Evolutionary conservation across 1,284 basidiomycete species (phyloP), one percentile per base, ranked within the genome.

Genomic region (Sparassis latifolia): DNA sequence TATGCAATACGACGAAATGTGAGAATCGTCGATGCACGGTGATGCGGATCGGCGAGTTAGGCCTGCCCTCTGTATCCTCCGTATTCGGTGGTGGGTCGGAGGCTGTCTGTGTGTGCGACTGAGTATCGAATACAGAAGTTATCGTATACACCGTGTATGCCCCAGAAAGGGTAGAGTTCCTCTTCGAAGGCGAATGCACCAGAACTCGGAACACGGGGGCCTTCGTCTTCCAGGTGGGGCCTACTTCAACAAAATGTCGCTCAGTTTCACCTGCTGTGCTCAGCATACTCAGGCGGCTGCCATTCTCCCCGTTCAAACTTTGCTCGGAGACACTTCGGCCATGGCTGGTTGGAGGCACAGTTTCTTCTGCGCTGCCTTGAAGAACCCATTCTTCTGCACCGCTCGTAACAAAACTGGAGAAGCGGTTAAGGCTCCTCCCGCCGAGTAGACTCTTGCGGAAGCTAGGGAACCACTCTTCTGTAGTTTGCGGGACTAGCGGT

Each of bases 11-110:
- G 27, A 86, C 81, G 58, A 94, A 94, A 54, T 93, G 88, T 2
- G 88, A 91, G 69, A 89, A 94, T 7, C 91, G 81, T 10, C 92
- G 75, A 28, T 84, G 74, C 28, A 92, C 90, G 0, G 84, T 89
- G 50, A 89, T 79, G 30, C 79, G 71, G 29, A 75, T 71, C 0
- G 78, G 72, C 2, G 73, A 69, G 1, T 61, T 45, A 0, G 69
- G 64, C 29, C 61, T 58, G 10, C 57, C 60, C 31, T 54, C 50
- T 20, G 53, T 54, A 5, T 56, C 52, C 12, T 57, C 51, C 0
- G 20, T 20, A 20, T 20, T 20, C 20, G 20, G 20, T 20, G 20
- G 20, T 20, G 58, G 51, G 37, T 67, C 67, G 6, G 66, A 56
- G 10, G 53, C 31, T 3, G 54, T 37, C 0, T 55, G 57, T 1